Percentiles rank a stretch among this genome's conserved stretches.
Evolutionary conservation across 1,284 basidiomycete species (phyloP).

Genomic region (Anthracocystis panici-leucophaei): DNA sequence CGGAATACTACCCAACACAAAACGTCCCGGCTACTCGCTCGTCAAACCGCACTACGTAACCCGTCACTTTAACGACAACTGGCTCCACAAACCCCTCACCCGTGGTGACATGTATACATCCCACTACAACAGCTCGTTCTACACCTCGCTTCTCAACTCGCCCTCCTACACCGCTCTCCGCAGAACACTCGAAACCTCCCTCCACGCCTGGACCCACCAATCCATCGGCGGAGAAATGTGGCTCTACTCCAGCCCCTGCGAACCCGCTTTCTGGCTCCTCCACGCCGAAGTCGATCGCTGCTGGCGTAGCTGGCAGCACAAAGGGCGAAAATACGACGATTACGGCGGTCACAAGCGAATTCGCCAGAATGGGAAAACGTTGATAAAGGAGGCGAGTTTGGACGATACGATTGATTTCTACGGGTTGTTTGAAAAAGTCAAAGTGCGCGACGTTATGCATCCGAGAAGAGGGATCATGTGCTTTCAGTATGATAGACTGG

Average conservation of each 20-base stretch:
- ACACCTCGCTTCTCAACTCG: conserved; percentile 1
- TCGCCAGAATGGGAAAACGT: not conserved
- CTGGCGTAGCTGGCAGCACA: conserved; percentile 31
- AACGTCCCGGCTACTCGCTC: conserved; percentile 17
- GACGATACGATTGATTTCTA: conserved; percentile 39
- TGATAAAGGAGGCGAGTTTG: not conserved
- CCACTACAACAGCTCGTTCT: conserved; percentile 14
- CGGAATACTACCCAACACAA: conserved; percentile 30
- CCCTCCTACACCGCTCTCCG: conserved; percentile 20
- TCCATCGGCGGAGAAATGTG: conserved; percentile 38
- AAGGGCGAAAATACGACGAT: conserved; percentile 7
- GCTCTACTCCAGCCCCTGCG: conserved; percentile 28
- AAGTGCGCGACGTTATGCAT: conserved; percentile 42
- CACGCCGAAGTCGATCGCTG: conserved; percentile 35
- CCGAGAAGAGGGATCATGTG: conserved; percentile 43
- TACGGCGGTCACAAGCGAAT: conserved; percentile 23
- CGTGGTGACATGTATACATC: conserved; percentile 44
- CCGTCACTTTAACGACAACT: conserved; percentile 36
- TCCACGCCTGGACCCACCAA: conserved; percentile 34
- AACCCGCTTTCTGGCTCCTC: conserved; percentile 43
- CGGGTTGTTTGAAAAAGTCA: conserved; percentile 36
- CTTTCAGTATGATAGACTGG: conserved; percentile 29
- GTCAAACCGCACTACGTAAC: conserved; percentile 42
- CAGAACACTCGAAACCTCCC: conserved; percentile 10
- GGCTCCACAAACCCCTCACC: conserved; percentile 15